Evolutionary conservation across 225 moss, liverwort and hornwort genomes (phyloP).

Genomic region (Sphagnum tenellum): DNA sequence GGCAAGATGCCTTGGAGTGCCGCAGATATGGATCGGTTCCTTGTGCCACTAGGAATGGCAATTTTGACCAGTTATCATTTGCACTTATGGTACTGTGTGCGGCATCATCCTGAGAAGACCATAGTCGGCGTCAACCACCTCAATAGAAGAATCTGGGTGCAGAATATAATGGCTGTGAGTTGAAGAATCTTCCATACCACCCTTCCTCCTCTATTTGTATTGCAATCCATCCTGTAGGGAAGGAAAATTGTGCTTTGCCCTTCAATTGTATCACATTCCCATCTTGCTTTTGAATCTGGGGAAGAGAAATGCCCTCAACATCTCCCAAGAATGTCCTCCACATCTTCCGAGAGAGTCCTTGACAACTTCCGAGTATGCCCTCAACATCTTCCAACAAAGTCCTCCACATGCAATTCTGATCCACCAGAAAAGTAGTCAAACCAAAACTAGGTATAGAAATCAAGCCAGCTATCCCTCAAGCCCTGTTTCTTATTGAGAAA

Average conservation of each 20-base stretch:
- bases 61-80: conserved; percentile 43
- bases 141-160: conserved; percentile 65
- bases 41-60: conserved; percentile 52
- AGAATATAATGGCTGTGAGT: conserved; percentile 58
- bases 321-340: no score
- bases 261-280: not conserved
- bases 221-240: no score
- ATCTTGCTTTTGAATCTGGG: not conserved
- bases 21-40: conserved; percentile 41
- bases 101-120: conserved; percentile 37
- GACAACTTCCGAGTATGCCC: no score
- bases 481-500: no score
- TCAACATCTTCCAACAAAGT: no score
- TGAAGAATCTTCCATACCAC: not conserved
- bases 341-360: no score
- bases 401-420: no score
- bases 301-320: no score
- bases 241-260: no score
- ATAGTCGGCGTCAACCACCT: conserved; percentile 74
- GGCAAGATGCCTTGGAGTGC: conserved; percentile 48
- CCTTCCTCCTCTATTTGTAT: not conserved
- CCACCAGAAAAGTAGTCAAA: no score
- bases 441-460: no score
- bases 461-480: no score
- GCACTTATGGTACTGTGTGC: conserved; percentile 30